These are phyloP conservation scores for Pseudognaphalium luteoalbum DNA, from an alignment of 129 eudicot species.

Conservation along the genomic window DNA sequence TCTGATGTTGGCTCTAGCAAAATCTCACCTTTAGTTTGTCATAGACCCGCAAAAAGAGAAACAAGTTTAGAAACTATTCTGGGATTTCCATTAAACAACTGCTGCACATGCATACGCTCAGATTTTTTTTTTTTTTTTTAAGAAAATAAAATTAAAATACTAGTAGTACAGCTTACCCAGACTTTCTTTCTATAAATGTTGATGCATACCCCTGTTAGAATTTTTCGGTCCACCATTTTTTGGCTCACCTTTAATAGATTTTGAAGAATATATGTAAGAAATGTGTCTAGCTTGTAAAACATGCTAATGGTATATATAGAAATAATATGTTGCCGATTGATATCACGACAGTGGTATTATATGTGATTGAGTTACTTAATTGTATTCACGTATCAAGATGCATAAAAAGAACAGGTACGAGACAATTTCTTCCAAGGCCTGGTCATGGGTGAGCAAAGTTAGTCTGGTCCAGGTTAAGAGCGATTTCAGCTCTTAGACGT, in stretches of 20 bases:
- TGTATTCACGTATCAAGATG: slow-evolving; percentile 5
- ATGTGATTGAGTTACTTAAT: not conserved
- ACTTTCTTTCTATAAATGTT: slow-evolving; percentile 5
- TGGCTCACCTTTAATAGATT: slow-evolving; percentile 1
- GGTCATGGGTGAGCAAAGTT: not conserved
- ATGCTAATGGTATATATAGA: slow-evolving; percentile 14
- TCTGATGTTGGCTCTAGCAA: not conserved
- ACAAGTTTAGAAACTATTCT: not conserved
- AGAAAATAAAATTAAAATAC: not conserved
- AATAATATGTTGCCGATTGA: not conserved
- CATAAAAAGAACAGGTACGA: not conserved
- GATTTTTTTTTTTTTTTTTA: not conserved
- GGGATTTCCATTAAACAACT: not conserved
- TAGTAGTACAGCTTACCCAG: not conserved
- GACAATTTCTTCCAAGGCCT: not conserved
- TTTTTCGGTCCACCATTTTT: slow-evolving; percentile 5
- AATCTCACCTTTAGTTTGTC: not conserved
- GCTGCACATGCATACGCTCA: not conserved
- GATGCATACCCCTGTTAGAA: not conserved
- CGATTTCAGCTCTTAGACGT: too few relatives aligned
- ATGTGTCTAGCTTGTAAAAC: not conserved
- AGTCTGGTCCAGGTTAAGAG: not conserved
- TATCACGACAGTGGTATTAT: not conserved
- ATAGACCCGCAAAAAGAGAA: not conserved
- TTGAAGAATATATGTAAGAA: slow-evolving; percentile 1